A percentile compares a stretch with the other conserved stretches of the same genome.
Evolutionary conservation across 176 grass and related monocot species (phyloP).

Genomic region (Poa annua): DNA sequence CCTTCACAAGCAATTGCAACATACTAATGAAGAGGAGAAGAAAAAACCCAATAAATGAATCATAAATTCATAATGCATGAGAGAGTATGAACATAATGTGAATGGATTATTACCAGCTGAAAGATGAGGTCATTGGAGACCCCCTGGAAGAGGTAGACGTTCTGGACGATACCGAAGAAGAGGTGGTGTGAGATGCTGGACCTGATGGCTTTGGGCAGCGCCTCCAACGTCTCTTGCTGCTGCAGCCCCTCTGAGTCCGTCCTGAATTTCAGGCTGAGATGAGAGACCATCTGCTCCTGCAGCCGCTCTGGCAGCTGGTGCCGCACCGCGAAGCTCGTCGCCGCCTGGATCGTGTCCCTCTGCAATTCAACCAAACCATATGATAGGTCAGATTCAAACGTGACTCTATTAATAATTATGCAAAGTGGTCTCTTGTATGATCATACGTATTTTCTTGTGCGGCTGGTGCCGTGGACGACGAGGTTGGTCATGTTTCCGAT

Average conservation of each 20-base stretch:
- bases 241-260: conserved; percentile 74
- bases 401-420: neutral
- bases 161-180: conserved; percentile 74
- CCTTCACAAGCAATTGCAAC: conserved; percentile 39
- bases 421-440: neutral
- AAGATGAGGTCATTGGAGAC: conserved; percentile 85
- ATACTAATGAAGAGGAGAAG: neutral
- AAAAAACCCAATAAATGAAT: neutral
- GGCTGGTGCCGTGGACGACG: conserved; percentile 81
- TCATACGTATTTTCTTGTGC: conserved; percentile 69
- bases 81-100: neutral
- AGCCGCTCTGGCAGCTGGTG: conserved; percentile 66
- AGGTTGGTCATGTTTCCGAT: conserved; percentile 99
- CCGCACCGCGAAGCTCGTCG: conserved; percentile 64
- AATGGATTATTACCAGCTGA: conserved; percentile 58
- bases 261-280: conserved; percentile 88
- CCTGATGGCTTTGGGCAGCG: conserved; percentile 80
- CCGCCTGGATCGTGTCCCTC: conserved; percentile 81
- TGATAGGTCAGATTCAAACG: neutral
- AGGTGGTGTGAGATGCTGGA: conserved; percentile 85
- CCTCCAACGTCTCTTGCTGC: conserved; percentile 74
- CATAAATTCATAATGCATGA: neutral
- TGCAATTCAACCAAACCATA: conserved; percentile 16
- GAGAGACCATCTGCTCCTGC: conserved; percentile 86
- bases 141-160: conserved; percentile 66